Conservation (phyloP, 345 rosid species). For the Populus deltoides region DNA sequence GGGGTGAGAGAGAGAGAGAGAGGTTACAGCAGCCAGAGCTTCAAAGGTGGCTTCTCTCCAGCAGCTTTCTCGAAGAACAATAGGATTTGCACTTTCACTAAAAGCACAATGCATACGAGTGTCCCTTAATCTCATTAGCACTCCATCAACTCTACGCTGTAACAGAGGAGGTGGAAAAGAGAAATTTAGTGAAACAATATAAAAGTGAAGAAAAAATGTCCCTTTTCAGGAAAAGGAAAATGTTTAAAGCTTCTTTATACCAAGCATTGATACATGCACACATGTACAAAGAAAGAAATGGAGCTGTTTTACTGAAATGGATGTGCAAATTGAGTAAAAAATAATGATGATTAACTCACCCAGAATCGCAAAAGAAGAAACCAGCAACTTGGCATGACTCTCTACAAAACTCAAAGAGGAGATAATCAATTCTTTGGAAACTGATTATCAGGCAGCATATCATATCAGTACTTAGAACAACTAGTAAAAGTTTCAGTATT, state of each 20-base stretch:
- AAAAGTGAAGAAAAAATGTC: neutral
- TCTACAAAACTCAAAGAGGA: conserved; percentile 41
- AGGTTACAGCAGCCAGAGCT: conserved; percentile 65
- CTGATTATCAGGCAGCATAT: neutral
- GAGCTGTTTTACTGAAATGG: neutral
- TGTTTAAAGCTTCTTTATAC: neutral
- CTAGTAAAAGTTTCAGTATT: conserved; percentile 14
- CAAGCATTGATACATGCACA: neutral
- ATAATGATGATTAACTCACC: conserved; percentile 53
- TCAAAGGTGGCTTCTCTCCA: conserved; percentile 88
- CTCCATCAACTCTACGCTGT: conserved; percentile 98
- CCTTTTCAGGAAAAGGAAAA: neutral
- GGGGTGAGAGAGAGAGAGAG: conserved; percentile 20
- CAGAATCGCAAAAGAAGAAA: conserved; percentile 94
- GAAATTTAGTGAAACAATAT: neutral
- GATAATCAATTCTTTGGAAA: conserved; percentile 13
- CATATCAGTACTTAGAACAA: conserved; percentile 1
- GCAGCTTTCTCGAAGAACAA: conserved; percentile 79
- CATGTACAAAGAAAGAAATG: neutral
- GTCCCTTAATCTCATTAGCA: conserved; percentile 90
- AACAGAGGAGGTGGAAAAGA: neutral
- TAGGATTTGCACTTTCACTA: conserved; percentile 39
- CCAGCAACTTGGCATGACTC: conserved; percentile 97
- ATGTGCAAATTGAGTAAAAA: neutral
- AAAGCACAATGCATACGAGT: conserved; percentile 81